Conservation (phyloP, 306 rosid genomes). For the Prunus davidiana region DNA sequence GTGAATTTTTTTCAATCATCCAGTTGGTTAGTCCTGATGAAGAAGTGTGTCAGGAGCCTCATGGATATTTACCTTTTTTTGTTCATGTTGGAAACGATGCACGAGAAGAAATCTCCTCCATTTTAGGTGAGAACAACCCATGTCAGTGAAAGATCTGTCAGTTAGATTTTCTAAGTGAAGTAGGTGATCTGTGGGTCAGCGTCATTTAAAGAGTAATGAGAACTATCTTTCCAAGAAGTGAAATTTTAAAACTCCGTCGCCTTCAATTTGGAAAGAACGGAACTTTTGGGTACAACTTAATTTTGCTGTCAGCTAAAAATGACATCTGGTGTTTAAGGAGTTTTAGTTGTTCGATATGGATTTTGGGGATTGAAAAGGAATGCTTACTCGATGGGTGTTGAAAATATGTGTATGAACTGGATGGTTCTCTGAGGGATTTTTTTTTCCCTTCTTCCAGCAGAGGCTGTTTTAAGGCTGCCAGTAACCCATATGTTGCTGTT, state of each 20-base stretch:
- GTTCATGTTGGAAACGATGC: background rate
- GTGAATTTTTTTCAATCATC: too few species aligned
- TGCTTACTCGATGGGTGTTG: background rate
- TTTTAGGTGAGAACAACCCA: background rate
- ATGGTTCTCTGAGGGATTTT: background rate
- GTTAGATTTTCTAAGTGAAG: background rate
- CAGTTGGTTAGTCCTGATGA: too few species aligned
- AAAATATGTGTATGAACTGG: background rate
- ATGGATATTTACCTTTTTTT: background rate
- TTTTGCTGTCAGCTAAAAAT: background rate
- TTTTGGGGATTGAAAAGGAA: background rate
- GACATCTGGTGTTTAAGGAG: background rate
- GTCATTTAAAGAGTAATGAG: background rate
- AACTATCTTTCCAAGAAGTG: background rate
- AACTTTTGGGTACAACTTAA: background rate
- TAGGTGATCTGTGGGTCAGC: background rate
- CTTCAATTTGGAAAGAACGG: background rate
- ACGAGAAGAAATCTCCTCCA: background rate
- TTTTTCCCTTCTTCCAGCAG: background rate
- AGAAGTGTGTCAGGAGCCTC: background rate
- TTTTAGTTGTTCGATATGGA: background rate
- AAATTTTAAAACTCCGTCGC: background rate
- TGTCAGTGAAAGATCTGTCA: background rate
- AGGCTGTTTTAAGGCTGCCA: background rate
- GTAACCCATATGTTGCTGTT: conserved; percentile 10